These are phyloP conservation scores for Colletotrichum sp. DNA, from an alignment of 2,329 filamentous ascomycete genomes.

Conservation along the genomic window DNA sequence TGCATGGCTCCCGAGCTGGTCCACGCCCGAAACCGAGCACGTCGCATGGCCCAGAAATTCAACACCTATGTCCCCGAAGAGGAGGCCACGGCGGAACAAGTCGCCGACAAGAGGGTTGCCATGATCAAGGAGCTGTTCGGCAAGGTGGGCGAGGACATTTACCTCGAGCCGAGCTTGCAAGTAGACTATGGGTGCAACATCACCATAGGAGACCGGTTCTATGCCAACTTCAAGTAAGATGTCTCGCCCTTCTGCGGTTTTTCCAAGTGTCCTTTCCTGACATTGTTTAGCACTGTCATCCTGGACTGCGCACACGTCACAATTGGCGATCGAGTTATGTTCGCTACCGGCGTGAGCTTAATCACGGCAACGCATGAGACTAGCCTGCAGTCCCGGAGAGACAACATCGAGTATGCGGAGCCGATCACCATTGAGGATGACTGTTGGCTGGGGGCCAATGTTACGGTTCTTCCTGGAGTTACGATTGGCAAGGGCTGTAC, in stretches of 20 bases:
- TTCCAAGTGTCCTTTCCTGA: neutral
- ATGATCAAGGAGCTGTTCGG: conserved; percentile 57
- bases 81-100: conserved; percentile 44
- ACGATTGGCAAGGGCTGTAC: conserved; percentile 45
- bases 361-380: conserved; percentile 48
- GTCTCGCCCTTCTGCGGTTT: too few relatives aligned
- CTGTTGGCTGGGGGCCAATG: conserved; percentile 41
- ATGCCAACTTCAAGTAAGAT: conserved; percentile 60
- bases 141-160: conserved; percentile 53
- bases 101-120: conserved; percentile 43
- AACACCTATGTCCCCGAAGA: conserved; percentile 43
- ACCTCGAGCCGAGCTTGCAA: conserved; percentile 66
- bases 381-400: conserved; percentile 49
- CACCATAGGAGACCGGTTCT: conserved; percentile 65
- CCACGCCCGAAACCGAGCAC: conserved; percentile 46
- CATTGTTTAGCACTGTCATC: neutral
- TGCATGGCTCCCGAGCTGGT: conserved; percentile 51
- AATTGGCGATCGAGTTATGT: neutral
- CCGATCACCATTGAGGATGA: conserved; percentile 53
- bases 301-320: neutral
- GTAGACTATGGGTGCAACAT: conserved; percentile 73
- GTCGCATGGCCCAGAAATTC: neutral
- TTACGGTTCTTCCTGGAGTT: conserved; percentile 41
- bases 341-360: neutral
- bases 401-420: conserved; percentile 53